Percentiles rank a stretch among this genome's conserved stretches.
Evolutionary conservation across 805 yeast species (phyloP).

Genomic region (Komagataella kurtzmanii): DNA sequence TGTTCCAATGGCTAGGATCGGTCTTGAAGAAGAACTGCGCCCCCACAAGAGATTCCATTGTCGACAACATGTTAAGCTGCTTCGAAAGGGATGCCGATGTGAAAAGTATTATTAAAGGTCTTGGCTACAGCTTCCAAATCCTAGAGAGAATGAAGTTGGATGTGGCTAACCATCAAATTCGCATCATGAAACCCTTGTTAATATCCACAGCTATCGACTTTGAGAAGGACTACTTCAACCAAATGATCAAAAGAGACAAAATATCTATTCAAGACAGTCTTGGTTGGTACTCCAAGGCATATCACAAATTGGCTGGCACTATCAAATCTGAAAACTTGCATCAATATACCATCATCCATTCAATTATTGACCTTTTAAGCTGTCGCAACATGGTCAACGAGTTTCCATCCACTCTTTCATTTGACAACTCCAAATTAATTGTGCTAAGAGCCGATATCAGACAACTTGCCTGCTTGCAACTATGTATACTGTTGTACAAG

Average conservation of each 20-base stretch:
- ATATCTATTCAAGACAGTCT: constrained; percentile 46
- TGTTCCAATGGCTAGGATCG: constrained; percentile 62
- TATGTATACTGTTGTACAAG: constrained; percentile 60
- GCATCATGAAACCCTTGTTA: constrained; percentile 71
- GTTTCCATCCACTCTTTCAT: constrained; percentile 73
- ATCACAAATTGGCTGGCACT: constrained; percentile 3
- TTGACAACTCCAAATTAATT: constrained; percentile 72
- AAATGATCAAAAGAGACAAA: constrained; percentile 38
- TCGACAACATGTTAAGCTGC: constrained; percentile 60
- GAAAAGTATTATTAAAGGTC: constrained; percentile 25
- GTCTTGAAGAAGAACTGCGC: constrained; percentile 87
- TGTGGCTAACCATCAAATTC: constrained; percentile 88
- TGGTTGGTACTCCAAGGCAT: constrained; percentile 38
- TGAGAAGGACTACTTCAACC: constrained; percentile 71
- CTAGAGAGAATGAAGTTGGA: constrained; percentile 92
- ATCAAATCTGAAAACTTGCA: constrained; percentile 9
- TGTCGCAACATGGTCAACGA: constrained; percentile 73
- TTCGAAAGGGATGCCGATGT: constrained; percentile 20
- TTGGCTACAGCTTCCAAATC: constrained; percentile 66
- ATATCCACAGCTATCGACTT: constrained; percentile 81
- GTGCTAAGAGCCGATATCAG: constrained; percentile 75
- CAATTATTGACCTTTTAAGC: constrained; percentile 52
- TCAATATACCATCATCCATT: constrained; percentile 28
- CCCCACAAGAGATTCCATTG: constrained; percentile 90
- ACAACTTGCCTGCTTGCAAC: constrained; percentile 67